A percentile compares a stretch with the other conserved stretches of the same genome.
Evolutionary conservation across 164 flowering plant genomes (phyloP).

Genomic region (Berberis vulgaris): DNA sequence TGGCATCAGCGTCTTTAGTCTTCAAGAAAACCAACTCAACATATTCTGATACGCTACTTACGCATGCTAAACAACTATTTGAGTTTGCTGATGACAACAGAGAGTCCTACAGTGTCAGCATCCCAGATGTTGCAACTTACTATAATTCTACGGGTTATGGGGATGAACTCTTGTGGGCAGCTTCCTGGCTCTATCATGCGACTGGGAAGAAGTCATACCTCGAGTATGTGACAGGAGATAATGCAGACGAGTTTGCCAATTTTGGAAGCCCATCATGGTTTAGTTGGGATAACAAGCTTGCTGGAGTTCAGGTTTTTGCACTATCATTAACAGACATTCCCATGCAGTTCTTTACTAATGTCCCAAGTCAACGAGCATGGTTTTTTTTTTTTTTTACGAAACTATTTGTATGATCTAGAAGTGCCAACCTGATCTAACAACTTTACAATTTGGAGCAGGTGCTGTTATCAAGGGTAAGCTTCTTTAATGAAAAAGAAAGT

Average conservation of each 20-base stretch:
- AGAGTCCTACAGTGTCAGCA: slow-evolving; percentile 52
- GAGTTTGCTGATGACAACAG: slow-evolving; percentile 60
- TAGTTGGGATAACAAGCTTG: slow-evolving; percentile 92
- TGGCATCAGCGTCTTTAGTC: slow-evolving; percentile 89
- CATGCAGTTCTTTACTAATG: not conserved
- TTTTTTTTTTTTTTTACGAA: too few relatives aligned
- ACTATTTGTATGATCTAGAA: not conserved
- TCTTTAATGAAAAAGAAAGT: slow-evolving; percentile 43
- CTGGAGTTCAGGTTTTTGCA: slow-evolving; percentile 73
- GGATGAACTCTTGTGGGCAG: slow-evolving; percentile 98
- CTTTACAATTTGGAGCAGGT: slow-evolving; percentile 50
- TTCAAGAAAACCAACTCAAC: slow-evolving; percentile 43
- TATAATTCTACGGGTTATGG: slow-evolving; percentile 87
- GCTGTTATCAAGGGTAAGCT: slow-evolving; percentile 61
- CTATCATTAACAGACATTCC: too few relatives aligned
- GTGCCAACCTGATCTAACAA: not conserved
- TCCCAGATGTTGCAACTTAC: slow-evolving; percentile 55
- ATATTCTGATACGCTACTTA: slow-evolving; percentile 60
- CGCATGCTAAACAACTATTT: slow-evolving; percentile 69
- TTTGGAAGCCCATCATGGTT: slow-evolving; percentile 86
- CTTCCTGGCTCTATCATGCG: slow-evolving; percentile 94
- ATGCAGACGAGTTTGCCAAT: slow-evolving; percentile 56
- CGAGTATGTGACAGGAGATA: slow-evolving; percentile 43
- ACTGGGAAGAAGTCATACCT: slow-evolving; percentile 63
- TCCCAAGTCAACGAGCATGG: too few relatives aligned